phyloP scores from a whole-genome alignment of 108 stramenopile species.

The Bacterosira constricta region DNA sequence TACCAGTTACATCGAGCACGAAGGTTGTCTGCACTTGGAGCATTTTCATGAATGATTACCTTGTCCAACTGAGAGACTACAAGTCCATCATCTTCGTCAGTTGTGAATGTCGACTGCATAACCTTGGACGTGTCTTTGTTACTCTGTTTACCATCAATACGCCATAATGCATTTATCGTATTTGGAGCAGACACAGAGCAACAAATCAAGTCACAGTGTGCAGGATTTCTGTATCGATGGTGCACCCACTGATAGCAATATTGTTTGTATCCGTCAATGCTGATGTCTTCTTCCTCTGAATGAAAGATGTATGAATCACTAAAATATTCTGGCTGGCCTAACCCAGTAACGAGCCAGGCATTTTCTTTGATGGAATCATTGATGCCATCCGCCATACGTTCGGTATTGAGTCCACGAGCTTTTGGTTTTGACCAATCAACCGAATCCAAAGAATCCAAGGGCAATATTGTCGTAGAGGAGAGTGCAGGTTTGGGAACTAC shows the following conservation, averaged over 20 bases:
- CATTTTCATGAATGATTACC: no score
- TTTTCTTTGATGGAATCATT: constrained; percentile 14
- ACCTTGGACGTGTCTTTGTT: no score
- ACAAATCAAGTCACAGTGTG: constrained; percentile 15
- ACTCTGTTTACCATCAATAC: no score
- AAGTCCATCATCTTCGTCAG: no score
- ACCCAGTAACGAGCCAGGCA: constrained; percentile 21
- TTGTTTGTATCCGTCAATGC: constrained; percentile 5
- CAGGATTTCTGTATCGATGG: not conserved
- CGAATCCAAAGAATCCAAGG: constrained; percentile 5
- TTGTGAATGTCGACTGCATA: no score
- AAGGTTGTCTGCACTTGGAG: no score
- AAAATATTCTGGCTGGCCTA: constrained; percentile 9
- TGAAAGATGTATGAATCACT: constrained; percentile 15
- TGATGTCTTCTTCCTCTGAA: not conserved
- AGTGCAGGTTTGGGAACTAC: no score
- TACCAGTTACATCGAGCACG: no score
- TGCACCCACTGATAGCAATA: constrained; percentile 1
- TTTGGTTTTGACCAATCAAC: constrained; percentile 10
- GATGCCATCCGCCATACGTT: constrained; percentile 25
- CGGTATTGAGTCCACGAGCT: constrained; percentile 3
- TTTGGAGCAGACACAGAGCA: constrained; percentile 15
- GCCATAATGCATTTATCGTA: constrained; percentile 8
- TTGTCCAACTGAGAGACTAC: no score
- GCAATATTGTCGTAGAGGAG: no score